Conservation (phyloP, 2,329 filamentous ascomycete genomes). For the Sclerotinia glacialis region DNA sequence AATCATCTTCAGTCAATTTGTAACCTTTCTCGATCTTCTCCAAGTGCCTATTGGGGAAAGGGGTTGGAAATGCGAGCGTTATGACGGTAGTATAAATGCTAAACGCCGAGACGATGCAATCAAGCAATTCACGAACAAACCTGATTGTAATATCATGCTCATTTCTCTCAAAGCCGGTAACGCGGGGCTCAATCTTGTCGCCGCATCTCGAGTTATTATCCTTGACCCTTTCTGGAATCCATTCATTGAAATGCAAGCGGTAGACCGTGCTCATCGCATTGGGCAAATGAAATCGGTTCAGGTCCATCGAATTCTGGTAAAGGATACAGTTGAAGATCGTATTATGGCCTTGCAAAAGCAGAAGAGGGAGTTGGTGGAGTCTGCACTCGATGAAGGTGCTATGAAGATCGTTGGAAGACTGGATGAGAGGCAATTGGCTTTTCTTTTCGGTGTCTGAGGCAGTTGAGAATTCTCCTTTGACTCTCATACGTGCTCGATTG, state of each 20-base stretch:
- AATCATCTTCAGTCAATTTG: constrained; percentile 81
- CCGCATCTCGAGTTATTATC: constrained; percentile 81
- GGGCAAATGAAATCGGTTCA: constrained; percentile 72
- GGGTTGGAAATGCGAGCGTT: constrained; percentile 55
- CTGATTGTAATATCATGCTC: constrained; percentile 65
- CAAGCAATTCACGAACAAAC: constrained; percentile 59
- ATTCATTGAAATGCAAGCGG: constrained; percentile 86
- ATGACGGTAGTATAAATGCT: constrained; percentile 73
- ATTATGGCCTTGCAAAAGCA: constrained; percentile 75
- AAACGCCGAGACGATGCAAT: constrained; percentile 65
- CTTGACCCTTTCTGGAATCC: constrained; percentile 96
- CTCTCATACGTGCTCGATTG: background rate
- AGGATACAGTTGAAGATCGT: constrained; percentile 80
- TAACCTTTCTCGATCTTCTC: constrained; percentile 72
- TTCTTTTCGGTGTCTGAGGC: constrained; percentile 33
- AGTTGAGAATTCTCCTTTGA: background rate
- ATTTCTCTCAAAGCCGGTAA: constrained; percentile 79
- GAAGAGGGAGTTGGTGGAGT: constrained; percentile 74
- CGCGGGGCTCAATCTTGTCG: constrained; percentile 80
- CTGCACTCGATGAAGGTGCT: constrained; percentile 75
- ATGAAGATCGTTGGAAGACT: constrained; percentile 65
- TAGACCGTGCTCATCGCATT: constrained; percentile 85
- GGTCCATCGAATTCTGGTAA: constrained; percentile 75
- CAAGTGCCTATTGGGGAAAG: constrained; percentile 66
- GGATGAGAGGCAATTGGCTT: constrained; percentile 33